Evolutionary conservation across 1,139 yeast species (phyloP), one percentile per base, ranked within the genome.

Genomic region (Sugiyamaella neomexicana): DNA sequence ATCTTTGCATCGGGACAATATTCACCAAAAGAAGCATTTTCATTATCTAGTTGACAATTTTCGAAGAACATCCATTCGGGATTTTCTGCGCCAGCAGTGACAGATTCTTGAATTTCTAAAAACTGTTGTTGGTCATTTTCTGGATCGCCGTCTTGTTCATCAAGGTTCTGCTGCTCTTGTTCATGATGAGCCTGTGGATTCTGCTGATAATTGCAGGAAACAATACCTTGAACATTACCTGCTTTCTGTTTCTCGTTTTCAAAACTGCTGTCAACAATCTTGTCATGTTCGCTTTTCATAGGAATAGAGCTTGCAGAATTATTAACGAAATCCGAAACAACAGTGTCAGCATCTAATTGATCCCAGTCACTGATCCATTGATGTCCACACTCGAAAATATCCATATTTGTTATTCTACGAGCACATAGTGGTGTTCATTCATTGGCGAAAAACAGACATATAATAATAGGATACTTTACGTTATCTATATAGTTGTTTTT

Each of bases 351-450:
- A 13, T 23, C 43, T 8, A 27, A 10, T 17, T 46, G 38, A 13
- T 34, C 42, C 52, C 52, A 49, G 13, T 17, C 46, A 23, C 39
- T 37, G 16, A 49, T 15, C 52, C 46, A 49, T 27, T 49, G 47
- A 25, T 49, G 40, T n/a, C 52, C 52, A 42, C 47, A 49, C 34
- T 49, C 47, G 23, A 49, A 49, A 2, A 49, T 42, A 42, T 49
- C 52, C 52, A 49, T 49, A 39, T 36, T 40, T 20, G 29, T 4
- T 46, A 25, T 13, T 25, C 13, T 25, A 27, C 12, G 23, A 31
- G 23, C 20, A 45, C 49, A 45, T 45, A 45, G 44, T 16, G 34
- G 34, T 29, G 34, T 29, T 4, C 34, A 29, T 17, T 17, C 29
- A 25, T 38, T 38, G 41, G 25, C 17, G n/a, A n/a, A 38, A 16